Base-by-base conservation (phyloP, 2,329 filamentous ascomycete species). In the Penicillium sp. region DNA sequence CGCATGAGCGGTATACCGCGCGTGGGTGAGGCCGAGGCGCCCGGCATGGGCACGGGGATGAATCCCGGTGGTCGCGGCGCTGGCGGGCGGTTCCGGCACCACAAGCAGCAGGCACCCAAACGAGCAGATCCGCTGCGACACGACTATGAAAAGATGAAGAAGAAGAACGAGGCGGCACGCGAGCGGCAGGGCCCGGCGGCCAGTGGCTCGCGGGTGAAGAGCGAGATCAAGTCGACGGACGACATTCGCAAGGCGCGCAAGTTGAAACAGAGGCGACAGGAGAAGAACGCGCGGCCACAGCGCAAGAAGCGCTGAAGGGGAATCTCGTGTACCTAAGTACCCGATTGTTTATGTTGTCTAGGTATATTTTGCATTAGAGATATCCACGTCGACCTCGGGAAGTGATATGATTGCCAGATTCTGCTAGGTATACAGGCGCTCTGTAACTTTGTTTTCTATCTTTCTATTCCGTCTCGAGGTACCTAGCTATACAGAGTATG, bases 141-240 rank as follows among this genome's bases (percentile, higher is more conserved):
- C 67, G 91, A 98, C 71, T 98, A 87, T 71, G 77, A 94, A 55
- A 82, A 84, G 65, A 84, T 87, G 73, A 95, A 93, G 83, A 90
- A 90, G 83, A 84, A 88, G 64, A 85, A 93, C 14, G 82, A 83
- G 13, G 89, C 89, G 64, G 90, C 91, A 37, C 86, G 86, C 71
- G 87, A 96, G 75, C 89, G 66, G 16, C 58, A 62, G 23, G 58
- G 55, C 3, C 61, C 62, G 53, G 49, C 54, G 16, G 61, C 63
- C 27, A 59, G 57, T 34, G 60, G 58, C 3, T 62, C 61, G 57
- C 83, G 76, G 58, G 86, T 86, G 45, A 90, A 84, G 75, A 85
- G 69, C 57, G 91, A 96, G 75, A 73, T 97, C 63, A 89, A 85
- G 75, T 86, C 80, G 47, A 81, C 82, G 46, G 84, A 91, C 36